phyloP scores from a whole-genome alignment of 352 stramenopile species.

The Stramenopiles sp. region DNA sequence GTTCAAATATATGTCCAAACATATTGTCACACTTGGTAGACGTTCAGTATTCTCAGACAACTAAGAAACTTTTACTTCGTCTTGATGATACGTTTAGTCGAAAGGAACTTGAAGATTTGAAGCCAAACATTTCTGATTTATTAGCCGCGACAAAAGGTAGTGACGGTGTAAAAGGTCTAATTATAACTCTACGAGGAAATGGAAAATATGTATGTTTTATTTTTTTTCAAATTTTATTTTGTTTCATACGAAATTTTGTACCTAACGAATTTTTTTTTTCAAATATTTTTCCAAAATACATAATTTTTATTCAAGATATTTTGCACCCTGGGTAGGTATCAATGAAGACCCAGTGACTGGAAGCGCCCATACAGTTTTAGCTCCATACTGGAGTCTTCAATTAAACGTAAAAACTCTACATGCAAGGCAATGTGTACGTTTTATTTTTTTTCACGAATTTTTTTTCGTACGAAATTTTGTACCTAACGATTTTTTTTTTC shows the following conservation, averaged over 20 bases:
- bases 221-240: constrained; percentile 5
- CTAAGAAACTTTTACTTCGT: constrained; percentile 8
- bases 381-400: constrained; percentile 35
- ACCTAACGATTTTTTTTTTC: no score
- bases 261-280: constrained; percentile 2
- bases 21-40: no score
- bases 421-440: constrained; percentile 18
- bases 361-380: constrained; percentile 42
- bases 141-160: not conserved
- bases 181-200: no score
- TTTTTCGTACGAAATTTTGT: no score
- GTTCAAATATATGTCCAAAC: no score
- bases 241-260: not conserved
- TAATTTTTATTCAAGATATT: constrained; percentile 32
- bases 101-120: constrained; percentile 1
- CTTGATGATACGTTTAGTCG: constrained; percentile 2
- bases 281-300: constrained; percentile 6
- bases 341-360: constrained; percentile 66
- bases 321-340: constrained; percentile 38
- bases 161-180: constrained; percentile 4
- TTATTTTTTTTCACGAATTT: no score
- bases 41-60: not conserved
- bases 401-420: not conserved
- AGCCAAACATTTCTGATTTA: not conserved
- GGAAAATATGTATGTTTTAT: not conserved